Base-by-base conservation (phyloP, 768 basidiomycete genomes). In the Cyclocybe aegerita region DNA sequence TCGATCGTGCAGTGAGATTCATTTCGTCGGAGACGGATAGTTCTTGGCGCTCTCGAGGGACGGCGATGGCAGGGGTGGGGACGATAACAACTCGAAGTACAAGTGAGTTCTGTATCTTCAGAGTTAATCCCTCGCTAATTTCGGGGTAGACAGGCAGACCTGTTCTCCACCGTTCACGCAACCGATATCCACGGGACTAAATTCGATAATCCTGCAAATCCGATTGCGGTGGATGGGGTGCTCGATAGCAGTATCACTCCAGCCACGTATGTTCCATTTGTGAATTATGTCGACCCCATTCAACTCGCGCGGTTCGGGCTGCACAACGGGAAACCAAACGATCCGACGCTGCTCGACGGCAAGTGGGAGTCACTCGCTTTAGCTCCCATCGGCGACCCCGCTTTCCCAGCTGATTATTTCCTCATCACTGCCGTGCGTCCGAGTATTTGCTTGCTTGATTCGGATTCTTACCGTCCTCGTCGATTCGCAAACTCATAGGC, bases 341-440 rank as follows among this genome's bases (percentile, higher is more conserved):
- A 84, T 52, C 53, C 69, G 33, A 80, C 76, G 0, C 70, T 85
- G 12, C 77, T 88, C 43, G 76, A 77, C 52, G 78, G 75, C 0
- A 88, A 87, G 66, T 88, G 84, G 83, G 86, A 88, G 59, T 81
- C 79, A 1, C 69, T 85, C 10, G 79, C 82, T 7, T 67, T 87
- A 5, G 83, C 79, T 2, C 76, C 84, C 0, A 75, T 75, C 15
- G 60, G 71, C 9, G 82, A 83, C 53, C 63, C 71, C 1, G 62
- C 54, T 1, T 76, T 69, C 63, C 86, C 85, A 0, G 67, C 87
- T 53, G 86, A 88, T 59, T 86, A 78, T 60, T 87, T 87, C 72
- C 65, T 88, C 31, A 83, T 86, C 69, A 79, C 79, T 10, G 77
- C 73, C 4, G 83, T 83, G 59, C 30, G 81, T 69, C 14, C 10